Conservation (phyloP, 176 grass and related monocot genomes). For the Stipa capillata region DNA sequence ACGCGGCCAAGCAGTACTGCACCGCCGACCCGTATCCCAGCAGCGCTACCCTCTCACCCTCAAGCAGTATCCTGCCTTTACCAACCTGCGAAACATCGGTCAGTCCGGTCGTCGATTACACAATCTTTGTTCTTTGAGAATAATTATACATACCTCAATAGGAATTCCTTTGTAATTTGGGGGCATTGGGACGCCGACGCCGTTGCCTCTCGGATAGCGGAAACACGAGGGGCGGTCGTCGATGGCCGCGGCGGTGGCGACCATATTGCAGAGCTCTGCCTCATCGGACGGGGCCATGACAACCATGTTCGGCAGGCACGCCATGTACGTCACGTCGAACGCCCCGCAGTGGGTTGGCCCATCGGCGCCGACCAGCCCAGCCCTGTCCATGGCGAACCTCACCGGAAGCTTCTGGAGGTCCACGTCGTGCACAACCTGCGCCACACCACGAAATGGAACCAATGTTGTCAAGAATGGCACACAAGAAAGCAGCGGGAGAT, state of each 20-base stretch:
- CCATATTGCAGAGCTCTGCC: constrained; percentile 95
- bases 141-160: constrained; percentile 44
- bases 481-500: neutral
- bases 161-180: constrained; percentile 78
- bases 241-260: constrained; percentile 88
- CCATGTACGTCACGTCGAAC: constrained; percentile 96
- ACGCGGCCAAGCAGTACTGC: constrained; percentile 73
- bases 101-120: neutral
- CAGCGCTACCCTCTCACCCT: constrained; percentile 83
- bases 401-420: constrained; percentile 94
- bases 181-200: constrained; percentile 62
- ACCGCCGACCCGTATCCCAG: constrained; percentile 87
- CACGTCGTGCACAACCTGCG: constrained; percentile 86
- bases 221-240: constrained; percentile 86
- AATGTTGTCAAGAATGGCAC: neutral
- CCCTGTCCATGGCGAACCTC: constrained; percentile 94
- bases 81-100: constrained; percentile 46
- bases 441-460: neutral
- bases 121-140: neutral
- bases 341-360: constrained; percentile 87
- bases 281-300: constrained; percentile 97
- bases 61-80: constrained; percentile 66
- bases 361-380: constrained; percentile 86
- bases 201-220: constrained; percentile 87
- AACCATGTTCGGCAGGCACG: constrained; percentile 93